Percentiles rank a stretch among this genome's conserved stretches.
These are phyloP conservation scores for Eucalyptus tenuipes DNA, from an alignment of 345 rosid species.

Conservation along the genomic window DNA sequence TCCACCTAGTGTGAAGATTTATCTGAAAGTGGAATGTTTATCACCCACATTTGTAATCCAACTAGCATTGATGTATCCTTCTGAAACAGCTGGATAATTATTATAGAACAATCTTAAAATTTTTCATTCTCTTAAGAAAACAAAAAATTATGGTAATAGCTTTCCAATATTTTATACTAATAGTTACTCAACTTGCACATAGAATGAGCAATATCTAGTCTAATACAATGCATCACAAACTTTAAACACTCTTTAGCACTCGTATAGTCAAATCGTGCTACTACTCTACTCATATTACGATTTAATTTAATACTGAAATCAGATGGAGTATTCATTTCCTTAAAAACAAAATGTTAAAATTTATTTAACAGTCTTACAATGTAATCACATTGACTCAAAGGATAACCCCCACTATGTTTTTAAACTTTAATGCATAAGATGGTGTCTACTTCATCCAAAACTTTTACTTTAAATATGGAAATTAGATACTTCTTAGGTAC, in stretches of 20 bases:
- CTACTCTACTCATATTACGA: accelerated
- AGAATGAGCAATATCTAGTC: too few species aligned
- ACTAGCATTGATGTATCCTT: too few species aligned
- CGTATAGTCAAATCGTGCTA: not conserved
- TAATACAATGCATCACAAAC: not conserved
- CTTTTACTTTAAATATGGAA: not conserved
- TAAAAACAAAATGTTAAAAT: not conserved
- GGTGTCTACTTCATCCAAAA: not conserved
- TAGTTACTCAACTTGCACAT: not conserved
- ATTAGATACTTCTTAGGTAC: not conserved
- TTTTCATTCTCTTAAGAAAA: too few species aligned
- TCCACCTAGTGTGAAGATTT: too few species aligned
- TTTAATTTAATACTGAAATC: accelerated
- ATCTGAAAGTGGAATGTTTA: too few species aligned
- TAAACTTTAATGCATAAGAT: not conserved
- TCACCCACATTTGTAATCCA: accelerated
- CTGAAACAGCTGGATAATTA: accelerated
- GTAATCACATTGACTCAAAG: not conserved
- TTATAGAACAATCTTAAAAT: too few species aligned
- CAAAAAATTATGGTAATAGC: too few species aligned
- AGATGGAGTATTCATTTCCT: not conserved
- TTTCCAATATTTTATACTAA: too few species aligned
- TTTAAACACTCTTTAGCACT: not conserved
- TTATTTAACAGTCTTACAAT: not conserved
- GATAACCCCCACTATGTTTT: not conserved